These are phyloP conservation scores for Aleurites moluccanus DNA, from an alignment of 441 rosid species.

Conservation along the genomic window DNA sequence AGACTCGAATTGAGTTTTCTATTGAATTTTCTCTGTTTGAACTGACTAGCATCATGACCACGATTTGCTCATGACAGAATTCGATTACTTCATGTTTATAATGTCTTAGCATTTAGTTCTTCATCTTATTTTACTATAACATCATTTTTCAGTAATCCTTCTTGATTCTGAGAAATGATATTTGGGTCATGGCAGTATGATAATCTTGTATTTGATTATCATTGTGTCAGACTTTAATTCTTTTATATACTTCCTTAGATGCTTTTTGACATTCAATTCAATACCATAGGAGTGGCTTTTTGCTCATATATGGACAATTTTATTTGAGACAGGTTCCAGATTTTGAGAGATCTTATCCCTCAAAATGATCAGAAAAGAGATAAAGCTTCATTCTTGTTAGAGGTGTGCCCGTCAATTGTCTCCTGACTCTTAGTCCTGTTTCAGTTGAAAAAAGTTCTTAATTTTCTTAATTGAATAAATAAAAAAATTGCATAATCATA, in stretches of 20 bases:
- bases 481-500: conserved; percentile 9
- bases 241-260: neutral
- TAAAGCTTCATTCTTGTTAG: conserved; percentile 90
- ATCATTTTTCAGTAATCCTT: neutral
- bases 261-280: neutral
- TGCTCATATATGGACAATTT: conserved; percentile 8
- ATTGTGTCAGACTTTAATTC: neutral
- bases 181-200: neutral
- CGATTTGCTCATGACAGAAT: neutral
- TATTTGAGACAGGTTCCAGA: conserved; percentile 71
- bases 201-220: conserved; percentile 12
- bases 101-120: neutral
- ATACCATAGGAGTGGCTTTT: neutral
- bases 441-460: conserved; percentile 1
- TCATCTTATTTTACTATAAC: neutral
- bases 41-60: neutral
- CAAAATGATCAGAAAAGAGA: conserved; percentile 94
- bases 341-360: conserved; percentile 81
- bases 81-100: too few species aligned
- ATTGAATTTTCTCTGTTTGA: neutral
- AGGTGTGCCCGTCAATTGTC: conserved; percentile 43
- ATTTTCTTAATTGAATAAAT: neutral
- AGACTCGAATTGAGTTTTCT: neutral
- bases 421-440: neutral
- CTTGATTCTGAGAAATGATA: neutral